Conservation (phyloP, 345 rosid genomes). For the Xanthoceras sorbifolium region DNA sequence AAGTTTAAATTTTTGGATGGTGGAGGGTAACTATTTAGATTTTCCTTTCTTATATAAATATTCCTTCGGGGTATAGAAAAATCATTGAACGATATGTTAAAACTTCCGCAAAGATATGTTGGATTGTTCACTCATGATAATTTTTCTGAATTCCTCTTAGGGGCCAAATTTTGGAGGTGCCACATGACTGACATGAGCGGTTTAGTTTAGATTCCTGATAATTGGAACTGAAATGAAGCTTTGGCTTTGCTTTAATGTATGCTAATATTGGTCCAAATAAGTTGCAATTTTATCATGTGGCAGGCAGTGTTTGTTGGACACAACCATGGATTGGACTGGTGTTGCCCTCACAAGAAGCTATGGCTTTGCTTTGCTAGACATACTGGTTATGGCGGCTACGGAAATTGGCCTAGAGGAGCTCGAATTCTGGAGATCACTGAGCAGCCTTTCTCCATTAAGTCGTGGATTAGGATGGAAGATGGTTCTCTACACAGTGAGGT, state of each 20-base stretch:
- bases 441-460: constrained; percentile 57
- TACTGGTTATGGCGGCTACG: constrained; percentile 85
- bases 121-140: neutral
- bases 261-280: constrained; percentile 11
- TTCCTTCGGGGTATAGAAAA: neutral
- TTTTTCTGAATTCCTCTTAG: neutral
- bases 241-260: constrained; percentile 5
- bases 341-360: constrained; percentile 69
- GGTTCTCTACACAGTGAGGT: constrained; percentile 61
- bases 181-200: neutral
- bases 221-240: neutral
- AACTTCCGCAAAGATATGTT: neutral
- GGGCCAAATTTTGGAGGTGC: neutral
- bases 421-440: constrained; percentile 72
- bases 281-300: constrained; percentile 17
- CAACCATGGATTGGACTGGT: constrained; percentile 96
- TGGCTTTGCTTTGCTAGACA: constrained; percentile 98
- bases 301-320: constrained; percentile 93
- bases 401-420: constrained; percentile 83
- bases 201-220: neutral
- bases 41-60: no score
- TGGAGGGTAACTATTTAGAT: no score
- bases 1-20: neutral
- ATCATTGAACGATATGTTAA: neutral
- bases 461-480: constrained; percentile 97